Base-by-base conservation (phyloP, 495 filamentous ascomycete genomes). In the Hypoxylon subgilvum region DNA sequence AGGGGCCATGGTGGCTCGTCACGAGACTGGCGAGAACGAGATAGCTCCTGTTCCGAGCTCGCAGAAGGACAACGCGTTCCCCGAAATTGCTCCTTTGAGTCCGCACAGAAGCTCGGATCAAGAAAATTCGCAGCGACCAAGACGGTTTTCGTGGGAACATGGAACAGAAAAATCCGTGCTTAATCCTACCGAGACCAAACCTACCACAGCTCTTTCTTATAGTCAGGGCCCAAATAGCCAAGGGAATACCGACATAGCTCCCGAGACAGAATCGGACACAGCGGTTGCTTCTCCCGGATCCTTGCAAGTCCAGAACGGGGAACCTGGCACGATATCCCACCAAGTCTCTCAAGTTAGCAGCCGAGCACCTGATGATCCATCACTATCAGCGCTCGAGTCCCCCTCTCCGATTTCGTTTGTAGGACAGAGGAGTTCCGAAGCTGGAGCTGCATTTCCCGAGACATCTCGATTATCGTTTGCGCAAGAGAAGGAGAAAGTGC, bases 71-170 rank as follows among this genome's bases (percentile, higher is more conserved):
- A 52, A 34, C 9, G 25, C 53, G 0, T 52, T 61, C 21, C 56
- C 59, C 7, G 47, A 57, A 44, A 50, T 56, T 25, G 44, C 38
- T 40, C 42, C 69, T 18, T 19, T 63, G 13, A 59, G 63, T 32
- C 36, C 61, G 21, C 46, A 12, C 1, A 46, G 63, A 49, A 63
- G 55, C 14, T 54, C 54, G 18, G 18, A 52, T 6, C 55, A 53
- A 1, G 49, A 50, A 22, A 52, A 45, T 8, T 52, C 30, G 4
- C 50, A 42, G 9, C 64, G 60, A 1, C 66, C 65, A 17, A 72
- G 67, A 38, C 74, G 76, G 12, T 85, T 83, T 52, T 85, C 82
- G 2, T 85, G 82, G 82, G 81, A 85, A 59, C 50, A 66, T 17
- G 57, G 54, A n/a, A 18, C 67, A 9, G 73, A 76, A 38, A 61